Base-by-base conservation (phyloP, 208 protist genomes). In the Leishmania lainsoni region DNA sequence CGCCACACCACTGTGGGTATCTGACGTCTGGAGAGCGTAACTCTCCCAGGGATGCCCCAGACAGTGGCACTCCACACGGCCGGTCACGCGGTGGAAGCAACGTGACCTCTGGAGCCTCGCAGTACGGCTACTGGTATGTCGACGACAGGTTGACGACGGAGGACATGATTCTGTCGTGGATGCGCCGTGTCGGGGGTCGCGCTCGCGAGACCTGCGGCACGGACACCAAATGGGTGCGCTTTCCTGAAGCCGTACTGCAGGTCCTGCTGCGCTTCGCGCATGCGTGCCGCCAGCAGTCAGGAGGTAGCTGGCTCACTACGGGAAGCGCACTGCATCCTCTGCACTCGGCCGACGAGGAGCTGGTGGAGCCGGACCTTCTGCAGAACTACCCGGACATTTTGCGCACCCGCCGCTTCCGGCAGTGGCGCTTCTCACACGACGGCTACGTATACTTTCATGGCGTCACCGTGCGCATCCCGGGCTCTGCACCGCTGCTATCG, bases 361-460 rank as follows among this genome's bases (percentile, higher is more conserved):
- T 81, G 29, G 58, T 80, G n/a, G 74, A 85, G 81, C 65, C 61
- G n/a, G 80, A 74, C 49, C 59, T 85, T 45, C 78, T 83, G 51
- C 69, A 76, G 69, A 83, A 75, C 48, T 80, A 70, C 32, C 68
- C 74, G 1, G 83, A 81, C 9, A 85, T 90, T 51, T 76, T 88
- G n/a, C 80, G 83, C 14, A 66, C 79, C 65, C 80, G 85, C 26
- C 82, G 85, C 54, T 90, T 90, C 61, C 78, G 89, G 39, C 79
- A 87, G 65, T 92, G 86, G 87, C 84, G 84, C 78, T 86, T 90
- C 45, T 83, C 84, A 1, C 81, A 86, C 54, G 86, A 90, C 80
- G 89, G 89, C 17, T 92, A 87, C 66, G 79, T 87, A 3, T 92
- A 88, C 76, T 92, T 92, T n/a, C 89, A 92, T 56, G 81, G 89